Evolutionary conservation across 306 rosid genomes (phyloP), one percentile per base, ranked within the genome.

Genomic region (Fagus crenata): DNA sequence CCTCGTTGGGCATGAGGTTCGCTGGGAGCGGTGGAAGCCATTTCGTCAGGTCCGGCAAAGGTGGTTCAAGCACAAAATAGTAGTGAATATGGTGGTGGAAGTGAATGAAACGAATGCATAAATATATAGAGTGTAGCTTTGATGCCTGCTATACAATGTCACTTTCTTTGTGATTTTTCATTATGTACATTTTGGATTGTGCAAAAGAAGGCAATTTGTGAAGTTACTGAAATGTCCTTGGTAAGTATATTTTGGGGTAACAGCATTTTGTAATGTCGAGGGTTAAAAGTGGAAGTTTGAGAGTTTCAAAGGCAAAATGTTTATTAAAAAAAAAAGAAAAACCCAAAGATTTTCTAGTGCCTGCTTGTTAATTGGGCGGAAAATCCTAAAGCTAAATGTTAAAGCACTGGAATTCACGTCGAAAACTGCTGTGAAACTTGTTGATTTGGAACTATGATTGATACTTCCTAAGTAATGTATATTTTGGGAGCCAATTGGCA

Each of bases 371-470:
- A 37, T 53, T 33, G 5, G 63, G 14, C 83, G 85, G 87, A 41
- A 79, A 83, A 74, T 71, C 75, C 83, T 65, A 74, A 0, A 49
- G 35, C 17, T 56, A 31, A 39, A 3, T 43, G 42, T 65, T 53
- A 28, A 3, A 35, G 18, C 89, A 53, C 17, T 46, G 85, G 54
- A 81, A 54, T 74, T 28, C 59, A 78, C 78, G 78, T 59, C 75
- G 15, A 49, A 22, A 37, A 43, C 51, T 46, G 51, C 3, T 0
- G 14, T 3, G 13, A 46, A 46, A 13, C 39, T 33, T 13, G 4
- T 77, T 7, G 1, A 55, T 37, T 42, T n/a, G 4, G 39, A 40
- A 64, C 70, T 55, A 69, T 28, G 49, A n/a, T 49, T 81, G 80
- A 75, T 75, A 63, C 3, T 59, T 53, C 64, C 80, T 1, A 75